Evolutionary conservation across 108 stramenopile species (phyloP).

Genomic region (Cafeteria roenbergensis): DNA sequence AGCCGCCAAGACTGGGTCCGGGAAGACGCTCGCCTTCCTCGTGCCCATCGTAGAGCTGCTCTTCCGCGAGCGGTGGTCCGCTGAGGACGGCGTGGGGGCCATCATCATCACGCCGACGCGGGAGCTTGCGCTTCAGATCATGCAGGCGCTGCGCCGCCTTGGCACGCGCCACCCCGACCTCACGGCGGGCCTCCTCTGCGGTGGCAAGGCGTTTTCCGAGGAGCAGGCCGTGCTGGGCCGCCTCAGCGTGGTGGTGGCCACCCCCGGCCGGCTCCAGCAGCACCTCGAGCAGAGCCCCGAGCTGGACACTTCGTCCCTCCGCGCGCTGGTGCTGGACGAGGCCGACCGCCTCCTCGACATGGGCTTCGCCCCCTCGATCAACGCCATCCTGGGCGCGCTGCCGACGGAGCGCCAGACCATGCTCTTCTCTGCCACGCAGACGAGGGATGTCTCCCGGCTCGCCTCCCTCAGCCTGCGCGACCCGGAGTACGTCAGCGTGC

Average conservation of each 20-base stretch:
- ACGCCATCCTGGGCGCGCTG: constrained; percentile 47
- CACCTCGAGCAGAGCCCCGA: constrained; percentile 93
- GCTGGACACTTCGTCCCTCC: constrained; percentile 65
- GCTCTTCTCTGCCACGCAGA: constrained; percentile 95
- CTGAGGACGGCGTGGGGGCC: constrained; percentile 76
- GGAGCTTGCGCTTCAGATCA: constrained; percentile 98
- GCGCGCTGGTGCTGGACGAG: constrained; percentile 89
- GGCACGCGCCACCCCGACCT: constrained; percentile 65
- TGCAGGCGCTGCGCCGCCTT: constrained; percentile 70
- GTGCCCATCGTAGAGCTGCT: constrained; percentile 72
- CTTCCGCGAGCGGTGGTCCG: constrained; percentile 54
- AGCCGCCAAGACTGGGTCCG: constrained; percentile 71
- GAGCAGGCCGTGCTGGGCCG: constrained; percentile 66
- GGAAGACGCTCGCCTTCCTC: constrained; percentile 37
- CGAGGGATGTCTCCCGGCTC: constrained; percentile 27
- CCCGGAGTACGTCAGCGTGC: constrained; percentile 25
- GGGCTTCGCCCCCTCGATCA: constrained; percentile 87
- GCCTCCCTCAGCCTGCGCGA: constrained; percentile 16
- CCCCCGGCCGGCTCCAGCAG: constrained; percentile 87
- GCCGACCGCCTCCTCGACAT: constrained; percentile 91
- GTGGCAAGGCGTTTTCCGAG: constrained; percentile 79
- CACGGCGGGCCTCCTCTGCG: constrained; percentile 81
- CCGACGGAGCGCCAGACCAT: constrained; percentile 67
- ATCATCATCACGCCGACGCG: constrained; percentile 88
- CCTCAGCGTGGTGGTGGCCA: constrained; percentile 82